Conservation (phyloP, 805 yeast species). For the Lachancea fermentati region DNA sequence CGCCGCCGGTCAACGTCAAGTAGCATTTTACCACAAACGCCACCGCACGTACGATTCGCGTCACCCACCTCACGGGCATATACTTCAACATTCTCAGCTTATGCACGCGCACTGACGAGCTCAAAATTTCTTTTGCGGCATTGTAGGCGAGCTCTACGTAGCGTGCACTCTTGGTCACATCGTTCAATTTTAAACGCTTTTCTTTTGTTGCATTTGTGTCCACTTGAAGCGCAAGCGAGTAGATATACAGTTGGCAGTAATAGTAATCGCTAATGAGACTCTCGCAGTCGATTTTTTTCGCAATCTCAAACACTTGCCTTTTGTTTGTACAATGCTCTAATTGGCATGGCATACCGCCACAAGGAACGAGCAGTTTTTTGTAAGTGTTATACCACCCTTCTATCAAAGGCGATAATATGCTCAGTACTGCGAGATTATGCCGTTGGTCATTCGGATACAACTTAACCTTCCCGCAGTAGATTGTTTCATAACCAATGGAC, state of each 20-base stretch:
- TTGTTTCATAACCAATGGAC: constrained; percentile 75
- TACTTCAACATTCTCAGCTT: constrained; percentile 55
- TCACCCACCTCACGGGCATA: constrained; percentile 93
- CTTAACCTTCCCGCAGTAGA: constrained; percentile 63
- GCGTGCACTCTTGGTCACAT: constrained; percentile 63
- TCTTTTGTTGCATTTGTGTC: constrained; percentile 32
- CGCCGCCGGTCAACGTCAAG: constrained; percentile 46
- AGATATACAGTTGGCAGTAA: constrained; percentile 78
- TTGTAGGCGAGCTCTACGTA: constrained; percentile 77
- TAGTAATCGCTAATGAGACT: constrained; percentile 75
- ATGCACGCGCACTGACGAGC: constrained; percentile 66
- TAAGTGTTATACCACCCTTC: constrained; percentile 74
- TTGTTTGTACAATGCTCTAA: constrained; percentile 23
- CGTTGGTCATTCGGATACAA: constrained; percentile 43
- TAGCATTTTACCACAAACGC: constrained; percentile 88
- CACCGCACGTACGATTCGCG: constrained; percentile 78
- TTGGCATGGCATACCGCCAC: constrained; percentile 30
- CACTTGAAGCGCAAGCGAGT: constrained; percentile 67
- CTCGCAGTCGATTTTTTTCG: constrained; percentile 51
- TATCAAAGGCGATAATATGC: constrained; percentile 68
- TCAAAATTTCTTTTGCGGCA: constrained; percentile 76
- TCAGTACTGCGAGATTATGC: constrained; percentile 65
- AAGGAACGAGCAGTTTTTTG: constrained; percentile 45
- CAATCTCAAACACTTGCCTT: constrained; percentile 31
- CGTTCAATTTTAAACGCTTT: constrained; percentile 51